Evolutionary conservation across 805 yeast genomes (phyloP).

Genomic region (Maudiozyma pseudohumilis): DNA sequence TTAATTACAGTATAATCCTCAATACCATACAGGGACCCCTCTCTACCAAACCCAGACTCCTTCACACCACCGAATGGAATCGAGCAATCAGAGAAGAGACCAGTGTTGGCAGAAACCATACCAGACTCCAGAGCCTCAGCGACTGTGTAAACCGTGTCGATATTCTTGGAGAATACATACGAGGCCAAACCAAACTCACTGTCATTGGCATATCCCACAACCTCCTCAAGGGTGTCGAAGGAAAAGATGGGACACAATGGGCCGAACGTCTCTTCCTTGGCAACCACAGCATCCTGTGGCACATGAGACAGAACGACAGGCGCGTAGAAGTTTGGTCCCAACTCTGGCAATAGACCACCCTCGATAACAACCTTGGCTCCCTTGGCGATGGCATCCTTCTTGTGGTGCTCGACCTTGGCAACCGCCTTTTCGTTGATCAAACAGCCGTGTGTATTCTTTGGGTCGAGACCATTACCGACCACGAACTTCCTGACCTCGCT

Average conservation of each 20-base stretch:
- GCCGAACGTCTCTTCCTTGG: conserved; percentile 54
- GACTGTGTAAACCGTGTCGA: conserved; percentile 41
- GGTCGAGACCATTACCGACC: conserved; percentile 48
- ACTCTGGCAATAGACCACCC: conserved; percentile 43
- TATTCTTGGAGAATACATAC: conserved; percentile 45
- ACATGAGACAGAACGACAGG: conserved; percentile 48
- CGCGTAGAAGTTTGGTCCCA: conserved; percentile 43
- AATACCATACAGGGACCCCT: conserved; percentile 53
- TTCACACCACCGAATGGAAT: conserved; percentile 57
- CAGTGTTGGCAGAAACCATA: conserved; percentile 55
- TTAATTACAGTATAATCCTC: conserved; percentile 50
- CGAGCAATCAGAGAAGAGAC: conserved; percentile 45
- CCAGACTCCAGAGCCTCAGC: conserved; percentile 53
- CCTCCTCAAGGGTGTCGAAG: conserved; percentile 46
- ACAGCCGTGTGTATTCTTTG: conserved; percentile 45
- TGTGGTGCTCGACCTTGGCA: conserved; percentile 45
- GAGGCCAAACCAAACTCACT: conserved; percentile 50
- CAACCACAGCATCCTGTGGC: conserved; percentile 40
- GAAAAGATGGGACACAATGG: conserved; percentile 51
- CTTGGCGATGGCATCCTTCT: conserved; percentile 41
- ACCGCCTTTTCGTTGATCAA: conserved; percentile 43
- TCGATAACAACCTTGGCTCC: conserved; percentile 43
- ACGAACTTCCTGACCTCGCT: conserved; percentile 37
- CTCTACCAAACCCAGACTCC: conserved; percentile 63
- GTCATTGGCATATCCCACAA: conserved; percentile 43